A percentile compares a stretch with the other conserved stretches of the same genome.
These are phyloP conservation scores for Inga laurina DNA, from an alignment of 306 rosid genomes.

Conservation along the genomic window DNA sequence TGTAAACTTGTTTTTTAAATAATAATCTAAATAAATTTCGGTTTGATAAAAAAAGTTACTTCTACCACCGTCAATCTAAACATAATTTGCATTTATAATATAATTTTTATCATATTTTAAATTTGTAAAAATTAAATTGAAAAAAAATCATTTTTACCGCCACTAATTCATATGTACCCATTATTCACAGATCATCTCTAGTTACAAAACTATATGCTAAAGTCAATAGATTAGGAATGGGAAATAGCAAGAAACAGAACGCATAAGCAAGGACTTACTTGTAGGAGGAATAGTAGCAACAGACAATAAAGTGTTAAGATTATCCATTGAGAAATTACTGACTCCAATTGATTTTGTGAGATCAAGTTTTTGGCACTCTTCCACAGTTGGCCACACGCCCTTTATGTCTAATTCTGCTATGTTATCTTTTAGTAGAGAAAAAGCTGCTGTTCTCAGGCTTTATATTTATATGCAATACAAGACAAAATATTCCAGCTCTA, in stretches of 20 bases:
- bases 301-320: conserved; percentile 46
- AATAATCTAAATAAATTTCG: no score
- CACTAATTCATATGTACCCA: no score
- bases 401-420: conserved; percentile 32
- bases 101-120: no score
- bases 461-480: not conserved
- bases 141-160: no score
- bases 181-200: no score
- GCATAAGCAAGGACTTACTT: conserved; percentile 20
- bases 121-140: no score
- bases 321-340: conserved; percentile 49
- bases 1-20: no score
- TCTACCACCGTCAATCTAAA: no score
- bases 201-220: not conserved
- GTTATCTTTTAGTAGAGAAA: conserved; percentile 9
- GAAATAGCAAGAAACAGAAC: not conserved
- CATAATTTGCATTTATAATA: no score
- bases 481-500: not conserved
- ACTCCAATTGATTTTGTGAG: conserved; percentile 59
- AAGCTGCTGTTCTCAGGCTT: not conserved
- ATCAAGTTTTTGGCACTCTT: conserved; percentile 35
- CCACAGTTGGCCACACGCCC: conserved; percentile 28
- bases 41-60: no score
- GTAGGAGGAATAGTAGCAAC: conserved; percentile 51
- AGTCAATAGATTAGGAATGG: not conserved